Evolutionary conservation across 2,329 filamentous ascomycete genomes (phyloP).

Genomic region (Penicillium paneum): DNA sequence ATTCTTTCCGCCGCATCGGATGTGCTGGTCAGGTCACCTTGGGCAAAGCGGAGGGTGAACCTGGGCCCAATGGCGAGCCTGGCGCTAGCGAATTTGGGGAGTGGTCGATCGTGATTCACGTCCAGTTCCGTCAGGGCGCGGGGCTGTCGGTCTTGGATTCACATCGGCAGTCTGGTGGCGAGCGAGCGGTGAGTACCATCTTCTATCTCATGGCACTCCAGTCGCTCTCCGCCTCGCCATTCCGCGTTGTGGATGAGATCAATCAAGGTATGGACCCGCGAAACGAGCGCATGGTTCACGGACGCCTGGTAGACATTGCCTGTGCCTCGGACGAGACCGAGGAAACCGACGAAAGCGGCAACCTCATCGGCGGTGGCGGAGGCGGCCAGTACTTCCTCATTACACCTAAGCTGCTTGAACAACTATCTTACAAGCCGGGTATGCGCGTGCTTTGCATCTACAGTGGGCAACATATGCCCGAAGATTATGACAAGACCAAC

Average conservation of each 20-base stretch:
- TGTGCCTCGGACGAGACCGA: conserved; percentile 62
- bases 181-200: conserved; percentile 93
- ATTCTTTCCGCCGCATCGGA: conserved; percentile 91
- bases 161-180: conserved; percentile 92
- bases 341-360: conserved; percentile 36
- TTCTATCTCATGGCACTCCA: conserved; percentile 99
- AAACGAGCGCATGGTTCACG: conserved; percentile 97
- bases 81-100: conserved; percentile 75
- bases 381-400: conserved; percentile 87
- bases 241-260: conserved; percentile 98
- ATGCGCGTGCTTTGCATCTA: conserved; percentile 96
- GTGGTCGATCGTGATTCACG: conserved; percentile 90
- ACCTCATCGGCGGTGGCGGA: conserved; percentile 30
- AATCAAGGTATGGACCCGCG: conserved; percentile 99
- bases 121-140: conserved; percentile 89
- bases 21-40: conserved; percentile 88
- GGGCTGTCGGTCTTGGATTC: conserved; percentile 79
- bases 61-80: conserved; percentile 30
- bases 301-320: conserved; percentile 96
- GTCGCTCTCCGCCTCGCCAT: conserved; percentile 86
- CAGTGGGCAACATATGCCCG: conserved; percentile 66
- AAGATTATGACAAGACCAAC: conserved; percentile 37
- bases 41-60: conserved; percentile 61
- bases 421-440: conserved; percentile 78
- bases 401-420: conserved; percentile 90